These are phyloP conservation scores for Artomyces pyxidatus DNA, from an alignment of 768 basidiomycete genomes.

Conservation along the genomic window DNA sequence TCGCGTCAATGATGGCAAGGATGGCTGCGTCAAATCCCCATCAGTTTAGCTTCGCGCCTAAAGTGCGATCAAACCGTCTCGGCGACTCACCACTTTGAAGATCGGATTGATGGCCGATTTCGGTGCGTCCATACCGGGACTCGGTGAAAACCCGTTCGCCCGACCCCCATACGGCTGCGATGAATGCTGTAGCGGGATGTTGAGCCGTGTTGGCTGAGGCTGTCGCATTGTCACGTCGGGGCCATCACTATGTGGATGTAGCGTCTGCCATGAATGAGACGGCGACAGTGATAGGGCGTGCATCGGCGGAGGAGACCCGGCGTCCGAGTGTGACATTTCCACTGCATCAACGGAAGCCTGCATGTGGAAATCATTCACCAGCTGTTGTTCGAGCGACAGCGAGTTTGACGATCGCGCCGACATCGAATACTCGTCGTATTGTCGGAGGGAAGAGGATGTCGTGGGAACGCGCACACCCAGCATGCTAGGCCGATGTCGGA, in stretches of 20 bases:
- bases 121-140: conserved; percentile 45
- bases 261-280: conserved; percentile 30
- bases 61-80: background rate
- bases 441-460: conserved; percentile 65
- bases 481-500: conserved; percentile 53
- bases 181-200: conserved; percentile 14
- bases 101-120: conserved; percentile 77
- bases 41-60: background rate
- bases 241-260: conserved; percentile 15
- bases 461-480: conserved; percentile 70
- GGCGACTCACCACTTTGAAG: conserved; percentile 76
- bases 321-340: conserved; percentile 52
- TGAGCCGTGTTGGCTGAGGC: conserved; percentile 18
- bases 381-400: conserved; percentile 66
- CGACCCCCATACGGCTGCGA: conserved; percentile 32
- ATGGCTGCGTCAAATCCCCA: conserved; percentile 34
- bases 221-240: conserved; percentile 11
- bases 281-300: conserved; percentile 69
- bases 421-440: conserved; percentile 58
- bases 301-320: conserved; percentile 69
- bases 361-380: conserved; percentile 65
- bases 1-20: conserved; percentile 40
- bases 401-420: conserved; percentile 78
- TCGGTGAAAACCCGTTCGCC: conserved; percentile 48
- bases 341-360: conserved; percentile 62